phyloP scores from a whole-genome alignment of 352 stramenopile genomes.

The Phytophthora kernoviae region DNA sequence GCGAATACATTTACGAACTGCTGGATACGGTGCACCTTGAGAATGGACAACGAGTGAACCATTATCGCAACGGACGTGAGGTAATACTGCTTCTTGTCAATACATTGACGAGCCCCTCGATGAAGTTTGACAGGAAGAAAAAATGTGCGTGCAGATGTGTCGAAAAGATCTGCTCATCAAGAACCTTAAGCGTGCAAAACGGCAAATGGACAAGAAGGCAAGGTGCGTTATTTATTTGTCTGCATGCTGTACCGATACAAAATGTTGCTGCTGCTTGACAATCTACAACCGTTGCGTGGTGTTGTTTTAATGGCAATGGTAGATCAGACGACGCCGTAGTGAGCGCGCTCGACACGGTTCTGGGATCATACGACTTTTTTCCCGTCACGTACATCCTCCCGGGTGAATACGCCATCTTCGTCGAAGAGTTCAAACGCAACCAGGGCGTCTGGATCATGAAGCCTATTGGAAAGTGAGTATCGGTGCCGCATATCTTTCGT shows the following conservation, averaged over 20 bases:
- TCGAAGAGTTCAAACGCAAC: slow-evolving; percentile 93
- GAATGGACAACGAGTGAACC: slow-evolving; percentile 88
- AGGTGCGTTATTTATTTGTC: slow-evolving; percentile 36
- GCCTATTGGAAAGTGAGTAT: slow-evolving; percentile 88
- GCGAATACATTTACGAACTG: slow-evolving; percentile 92
- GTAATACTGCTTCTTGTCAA: slow-evolving; percentile 18
- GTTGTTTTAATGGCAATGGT: slow-evolving; percentile 1
- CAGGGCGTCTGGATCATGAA: slow-evolving; percentile 97
- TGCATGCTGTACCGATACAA: neutral
- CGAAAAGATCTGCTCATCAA: slow-evolving; percentile 96
- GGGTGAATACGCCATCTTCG: slow-evolving; percentile 94
- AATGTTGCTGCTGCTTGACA: neutral
- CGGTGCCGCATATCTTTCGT: neutral
- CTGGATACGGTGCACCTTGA: slow-evolving; percentile 90
- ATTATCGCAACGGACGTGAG: slow-evolving; percentile 89
- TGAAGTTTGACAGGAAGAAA: neutral
- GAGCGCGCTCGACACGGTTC: slow-evolving; percentile 22
- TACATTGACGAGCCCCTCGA: neutral
- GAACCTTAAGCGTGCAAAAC: slow-evolving; percentile 92
- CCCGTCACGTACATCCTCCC: slow-evolving; percentile 94
- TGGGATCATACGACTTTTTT: slow-evolving; percentile 90
- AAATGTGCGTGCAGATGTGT: slow-evolving; percentile 62
- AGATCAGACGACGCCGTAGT: slow-evolving; percentile 51
- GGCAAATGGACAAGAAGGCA: slow-evolving; percentile 81
- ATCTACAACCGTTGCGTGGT: neutral